Base-by-base conservation (phyloP, 2,329 filamentous ascomycete genomes). In the Ophiocordyceps camponoti-leonardi region DNA sequence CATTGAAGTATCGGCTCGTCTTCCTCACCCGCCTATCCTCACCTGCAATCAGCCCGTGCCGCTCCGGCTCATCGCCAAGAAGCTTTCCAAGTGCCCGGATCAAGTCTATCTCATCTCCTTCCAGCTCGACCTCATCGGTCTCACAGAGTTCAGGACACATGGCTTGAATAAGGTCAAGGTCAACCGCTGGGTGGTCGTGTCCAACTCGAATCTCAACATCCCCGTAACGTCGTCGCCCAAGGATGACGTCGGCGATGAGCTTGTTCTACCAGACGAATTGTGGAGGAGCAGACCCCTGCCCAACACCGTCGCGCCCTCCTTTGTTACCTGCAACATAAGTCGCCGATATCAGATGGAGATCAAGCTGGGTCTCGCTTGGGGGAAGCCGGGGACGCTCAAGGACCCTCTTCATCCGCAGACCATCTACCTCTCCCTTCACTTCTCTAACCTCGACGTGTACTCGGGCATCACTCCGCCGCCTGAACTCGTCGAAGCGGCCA, bases 21-120 rank as follows among this genome's bases (percentile, higher is more conserved):
- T 98, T 30, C 92, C 92, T 0, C 84, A 87, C 56, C 92, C 92
- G 4, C 73, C 86, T 4, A 83, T 95, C 41, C 66, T 96, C 44
- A 95, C 88, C 0, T 94, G 88, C 65, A 93, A 94, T 59, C 75
- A 88, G 52, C 79, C 86, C 6, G 55, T 96, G 8, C 90, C 90
- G 0, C 68, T 96, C 3, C 76, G 86, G 1, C 66, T 98, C 10
- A 67, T 95, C 14, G 72, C 87, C 37, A 86, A 81, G 55, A 94
- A 86, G 58, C 66, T 87, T 20, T 81, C 74, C 46, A 70, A 81
- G 18, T 78, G 77, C 43, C 67, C 69, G 1, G 85, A 86, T 46
- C 73, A 77, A 23, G 70, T 94, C 1, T 86, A 81, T 53, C 66
- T 98, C 13, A 77, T 82, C 33, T 83, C 81, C 31, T 65, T 96